Base-by-base conservation (phyloP, 306 rosid species). In the Amphicarpaea edgeworthii region DNA sequence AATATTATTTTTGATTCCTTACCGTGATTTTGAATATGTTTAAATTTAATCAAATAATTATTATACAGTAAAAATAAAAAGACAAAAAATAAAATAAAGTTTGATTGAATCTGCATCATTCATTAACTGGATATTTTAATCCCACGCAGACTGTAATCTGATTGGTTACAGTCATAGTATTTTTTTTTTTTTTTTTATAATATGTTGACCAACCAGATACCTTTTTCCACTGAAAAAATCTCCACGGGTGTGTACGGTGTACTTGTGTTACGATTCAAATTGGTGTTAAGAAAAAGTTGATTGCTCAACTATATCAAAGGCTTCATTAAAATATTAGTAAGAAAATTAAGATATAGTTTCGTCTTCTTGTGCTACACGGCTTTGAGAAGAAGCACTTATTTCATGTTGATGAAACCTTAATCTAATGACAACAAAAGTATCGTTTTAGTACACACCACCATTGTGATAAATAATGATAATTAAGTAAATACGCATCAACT, bases 181-280 rank as follows among this genome's bases (percentile, higher is more conserved):
- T n/a, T n/a, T n/a, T n/a, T n/a, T n/a, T n/a, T n/a, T n/a, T n/a
- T 19, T 38, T 76, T 7, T 45, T 17, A 12, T 12, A 7, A 11
- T 53, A 50, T 41, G 7, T 63, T 47, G 72, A 20, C 64, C 53
- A 3, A 5, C 3, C 4, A 46, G 15, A 4, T 32, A 8, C 16
- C 49, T 30, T 50, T 38, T 5, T 51, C 54, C 54, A 10, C 6
- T 28, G n/a, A n/a, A n/a, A 10, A 19, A 1, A 34, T 17, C 16
- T 5, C 24, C 82, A 46, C 82, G 82, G 77, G 59, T n/a, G 20
- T n/a, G 68, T 55, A 68, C 40, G 72, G 4, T 32, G 70, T 64
- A 14, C 15, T n/a, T 63, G 40, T 21, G n/a, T 46, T n/a, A 63
- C 63, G 26, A 30, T 34, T 54, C 53, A 34, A 75, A 62, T 1